phyloP scores from a whole-genome alignment of 768 basidiomycete genomes.

The Clitopilus passeckerianus region DNA sequence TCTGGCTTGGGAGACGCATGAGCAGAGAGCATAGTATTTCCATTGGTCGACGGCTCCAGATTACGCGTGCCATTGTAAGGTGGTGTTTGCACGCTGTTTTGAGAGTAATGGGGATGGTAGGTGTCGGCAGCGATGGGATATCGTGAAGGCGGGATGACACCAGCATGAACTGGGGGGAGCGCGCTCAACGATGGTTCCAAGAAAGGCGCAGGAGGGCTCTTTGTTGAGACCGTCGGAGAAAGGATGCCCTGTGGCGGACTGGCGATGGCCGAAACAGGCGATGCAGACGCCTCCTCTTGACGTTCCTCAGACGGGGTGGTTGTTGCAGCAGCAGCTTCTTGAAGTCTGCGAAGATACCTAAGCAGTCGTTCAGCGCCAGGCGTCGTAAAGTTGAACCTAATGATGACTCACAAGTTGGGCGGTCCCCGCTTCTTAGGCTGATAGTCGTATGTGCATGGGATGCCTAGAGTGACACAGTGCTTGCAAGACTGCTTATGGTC shows the following conservation, averaged over 20 bases:
- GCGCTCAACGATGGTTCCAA: conserved; percentile 44
- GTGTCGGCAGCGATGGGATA: conserved; percentile 71
- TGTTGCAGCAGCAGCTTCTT: conserved; percentile 68
- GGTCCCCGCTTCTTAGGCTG: conserved; percentile 93
- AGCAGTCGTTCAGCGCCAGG: conserved; percentile 4
- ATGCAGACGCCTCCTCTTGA: conserved; percentile 31
- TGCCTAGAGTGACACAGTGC: conserved; percentile 77
- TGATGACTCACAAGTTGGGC: conserved; percentile 70
- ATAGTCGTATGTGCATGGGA: conserved; percentile 88
- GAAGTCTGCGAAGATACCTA: conserved; percentile 76
- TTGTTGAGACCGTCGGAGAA: conserved; percentile 39
- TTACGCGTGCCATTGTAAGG: conserved; percentile 34
- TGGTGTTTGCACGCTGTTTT: conserved; percentile 28
- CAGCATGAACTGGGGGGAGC: conserved; percentile 33
- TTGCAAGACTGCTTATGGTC: conserved; percentile 80
- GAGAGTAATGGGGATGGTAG: conserved; percentile 52
- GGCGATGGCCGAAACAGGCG: conserved; percentile 41
- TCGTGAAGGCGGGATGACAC: conserved; percentile 57
- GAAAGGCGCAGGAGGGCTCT: conserved; percentile 41
- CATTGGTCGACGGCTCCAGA: conserved; percentile 29
- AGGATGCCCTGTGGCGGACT: conserved; percentile 45
- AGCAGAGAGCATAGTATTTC: conserved; percentile 21
- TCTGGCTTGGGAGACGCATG: conserved; percentile 38
- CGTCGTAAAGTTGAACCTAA: not conserved
- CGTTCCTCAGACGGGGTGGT: conserved; percentile 32